These are phyloP conservation scores for Oligophagozyma castellii DNA, from an alignment of 1,139 yeast species.

Conservation along the genomic window DNA sequence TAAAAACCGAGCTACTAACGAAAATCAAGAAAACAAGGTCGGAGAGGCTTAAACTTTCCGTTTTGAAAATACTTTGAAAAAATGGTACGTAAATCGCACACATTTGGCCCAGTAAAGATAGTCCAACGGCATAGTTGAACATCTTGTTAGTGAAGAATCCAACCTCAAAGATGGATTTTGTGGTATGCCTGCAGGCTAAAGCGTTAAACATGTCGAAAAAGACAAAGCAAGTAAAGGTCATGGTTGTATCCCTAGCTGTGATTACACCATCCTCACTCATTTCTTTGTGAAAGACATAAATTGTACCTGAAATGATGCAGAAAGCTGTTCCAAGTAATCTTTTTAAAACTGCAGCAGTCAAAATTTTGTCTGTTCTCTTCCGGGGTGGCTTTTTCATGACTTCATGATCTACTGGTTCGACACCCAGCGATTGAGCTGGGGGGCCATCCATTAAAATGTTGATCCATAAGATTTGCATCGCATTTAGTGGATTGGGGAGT, in stretches of 20 bases:
- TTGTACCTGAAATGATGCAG: constrained; percentile 67
- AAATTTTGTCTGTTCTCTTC: constrained; percentile 65
- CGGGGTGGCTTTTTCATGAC: constrained; percentile 95
- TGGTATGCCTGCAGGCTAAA: constrained; percentile 73
- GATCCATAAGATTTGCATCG: constrained; percentile 97
- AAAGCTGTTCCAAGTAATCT: constrained; percentile 65
- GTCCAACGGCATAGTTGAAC: constrained; percentile 89
- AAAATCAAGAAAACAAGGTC: constrained; percentile 52
- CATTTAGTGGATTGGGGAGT: constrained; percentile 90
- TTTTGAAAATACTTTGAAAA: constrained; percentile 82
- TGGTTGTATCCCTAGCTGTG: constrained; percentile 93
- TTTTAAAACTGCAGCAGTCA: constrained; percentile 52
- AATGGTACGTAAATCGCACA: constrained; percentile 90
- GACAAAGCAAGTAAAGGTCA: constrained; percentile 96
- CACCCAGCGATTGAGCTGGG: constrained; percentile 95
- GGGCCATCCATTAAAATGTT: constrained; percentile 98
- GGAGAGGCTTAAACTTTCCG: constrained; percentile 63
- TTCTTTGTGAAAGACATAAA: constrained; percentile 71
- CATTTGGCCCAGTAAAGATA: constrained; percentile 80
- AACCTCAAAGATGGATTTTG: constrained; percentile 66
- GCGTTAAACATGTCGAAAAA: constrained; percentile 95
- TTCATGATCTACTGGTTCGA: constrained; percentile 90
- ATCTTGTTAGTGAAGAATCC: constrained; percentile 66
- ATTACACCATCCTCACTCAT: constrained; percentile 63
- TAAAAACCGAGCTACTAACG: constrained; percentile 67